Base-by-base conservation (phyloP, 2,329 filamentous ascomycete genomes). In the Talaromyces albobiverticillius region DNA sequence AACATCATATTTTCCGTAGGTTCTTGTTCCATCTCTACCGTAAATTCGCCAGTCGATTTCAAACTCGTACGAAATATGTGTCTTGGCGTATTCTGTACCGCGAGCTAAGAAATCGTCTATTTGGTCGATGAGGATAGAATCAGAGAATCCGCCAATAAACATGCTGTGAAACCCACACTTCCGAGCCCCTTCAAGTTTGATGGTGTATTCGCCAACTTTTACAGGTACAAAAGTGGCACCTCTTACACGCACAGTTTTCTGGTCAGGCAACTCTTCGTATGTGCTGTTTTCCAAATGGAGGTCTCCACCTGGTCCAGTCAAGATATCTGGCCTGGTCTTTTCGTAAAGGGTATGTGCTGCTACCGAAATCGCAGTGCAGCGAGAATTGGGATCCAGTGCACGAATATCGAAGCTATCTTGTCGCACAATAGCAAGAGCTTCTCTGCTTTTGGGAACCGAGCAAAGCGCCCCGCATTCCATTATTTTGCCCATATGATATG, bases 271-370 rank as follows among this genome's bases (percentile, higher is more conserved):
- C 58, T 78, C 71, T 54, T 74, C 65, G 56, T 78, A 80, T 4
- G 57, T 67, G 2, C 74, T 66, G 0, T 60, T 42, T 0, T 65
- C 65, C 0, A 81, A 63, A 38, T 79, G 67, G 0, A 82, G 66
- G 10, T 65, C 62, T 0, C 79, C 80, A 11, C 1, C 79, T 0
- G 79, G 80, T 0, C 79, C 79, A 3, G 66, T 57, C 4, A 81
- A 60, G 1, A 77, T 59, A 59, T 82, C 79, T 0, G 80, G 79
- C n/a, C 79, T 62, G 0, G 71, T 70, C 53, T 82, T 82, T 67
- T 82, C 80, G 48, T 82, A 82, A n/a, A 82, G 62, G 0, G 78
- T 75, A 55, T 82, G 79, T 0, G 79, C 76, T 0, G 78, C 78
- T 0, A 82, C 78, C 0, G 74, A 76, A 0, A 76, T 46, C 0